phyloP scores from a whole-genome alignment of 257 asterid species.

The Cynanchum wilfordii region DNA sequence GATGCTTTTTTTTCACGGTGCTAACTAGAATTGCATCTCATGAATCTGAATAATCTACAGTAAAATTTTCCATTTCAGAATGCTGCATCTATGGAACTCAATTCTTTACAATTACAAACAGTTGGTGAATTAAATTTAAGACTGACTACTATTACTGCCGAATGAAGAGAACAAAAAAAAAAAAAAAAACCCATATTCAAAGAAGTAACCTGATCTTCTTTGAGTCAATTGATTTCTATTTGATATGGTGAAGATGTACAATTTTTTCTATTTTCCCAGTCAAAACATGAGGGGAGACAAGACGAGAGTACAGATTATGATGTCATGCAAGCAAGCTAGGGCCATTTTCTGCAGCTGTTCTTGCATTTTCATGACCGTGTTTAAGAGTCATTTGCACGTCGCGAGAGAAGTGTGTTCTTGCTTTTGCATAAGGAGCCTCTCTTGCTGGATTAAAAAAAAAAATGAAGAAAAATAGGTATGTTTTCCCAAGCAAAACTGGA shows the following conservation, averaged over 20 bases:
- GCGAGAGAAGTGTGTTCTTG: conserved; percentile 64
- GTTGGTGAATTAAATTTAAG: background rate
- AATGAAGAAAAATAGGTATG: background rate
- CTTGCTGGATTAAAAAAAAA: conserved; percentile 47
- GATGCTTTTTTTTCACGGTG: background rate
- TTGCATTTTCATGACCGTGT: conserved; percentile 55
- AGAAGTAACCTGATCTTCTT: background rate
- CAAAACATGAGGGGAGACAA: background rate
- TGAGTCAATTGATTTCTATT: background rate
- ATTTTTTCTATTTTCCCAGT: background rate
- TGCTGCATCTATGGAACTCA: background rate
- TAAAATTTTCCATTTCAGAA: too few species aligned
- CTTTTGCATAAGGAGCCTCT: conserved; percentile 93
- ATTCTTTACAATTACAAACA: background rate
- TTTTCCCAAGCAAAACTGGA: too few species aligned
- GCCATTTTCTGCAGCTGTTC: conserved; percentile 82
- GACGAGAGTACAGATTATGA: too few species aligned
- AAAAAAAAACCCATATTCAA: conserved; percentile 5
- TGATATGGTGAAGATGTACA: conserved; percentile 3
- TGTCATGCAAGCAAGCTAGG: conserved; percentile 42
- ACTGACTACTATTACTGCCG: background rate
- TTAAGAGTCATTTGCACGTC: conserved; percentile 79
- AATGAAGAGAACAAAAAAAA: background rate
- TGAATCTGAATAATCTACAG: background rate
- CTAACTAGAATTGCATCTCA: background rate